Conservation (phyloP, 2,329 filamentous ascomycete genomes). For the Coniochaeta pulveracea region DNA sequence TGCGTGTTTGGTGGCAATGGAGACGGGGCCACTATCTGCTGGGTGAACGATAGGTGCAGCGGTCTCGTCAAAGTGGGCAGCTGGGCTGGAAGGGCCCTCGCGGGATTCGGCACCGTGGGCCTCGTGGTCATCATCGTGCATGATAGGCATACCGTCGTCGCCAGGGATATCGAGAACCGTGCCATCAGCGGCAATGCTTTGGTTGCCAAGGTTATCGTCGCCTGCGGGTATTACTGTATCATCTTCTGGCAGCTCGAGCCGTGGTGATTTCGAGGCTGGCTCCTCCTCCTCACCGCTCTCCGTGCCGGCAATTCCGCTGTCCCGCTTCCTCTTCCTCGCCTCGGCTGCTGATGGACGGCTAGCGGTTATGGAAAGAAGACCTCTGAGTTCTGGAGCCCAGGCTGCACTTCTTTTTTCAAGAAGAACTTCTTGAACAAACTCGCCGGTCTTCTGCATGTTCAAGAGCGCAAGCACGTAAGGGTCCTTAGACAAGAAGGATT, state of each 20-base stretch:
- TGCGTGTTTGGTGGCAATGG: constrained; percentile 85
- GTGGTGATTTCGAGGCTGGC: constrained; percentile 52
- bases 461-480: constrained; percentile 78
- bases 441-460: constrained; percentile 84
- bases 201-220: constrained; percentile 40
- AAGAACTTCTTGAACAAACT: constrained; percentile 80
- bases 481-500: constrained; percentile 76
- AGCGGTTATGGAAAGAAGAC: constrained; percentile 80
- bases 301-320: constrained; percentile 74
- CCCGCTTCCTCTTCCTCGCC: constrained; percentile 76
- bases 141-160: constrained; percentile 31
- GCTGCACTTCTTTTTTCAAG: constrained; percentile 65
- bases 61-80: constrained; percentile 68
- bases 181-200: constrained; percentile 44
- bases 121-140: constrained; percentile 33
- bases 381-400: constrained; percentile 88
- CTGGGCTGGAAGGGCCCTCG: constrained; percentile 30
- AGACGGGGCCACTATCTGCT: constrained; percentile 75
- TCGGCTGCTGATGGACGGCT: constrained; percentile 46
- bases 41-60: constrained; percentile 66
- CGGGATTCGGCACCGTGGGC: constrained; percentile 23
- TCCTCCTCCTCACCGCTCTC: constrained; percentile 54
- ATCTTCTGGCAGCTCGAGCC: constrained; percentile 56
- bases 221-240: constrained; percentile 39
- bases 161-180: constrained; percentile 56